phyloP scores from a whole-genome alignment of 1,139 yeast genomes.

The Saccharomyces uvarum region DNA sequence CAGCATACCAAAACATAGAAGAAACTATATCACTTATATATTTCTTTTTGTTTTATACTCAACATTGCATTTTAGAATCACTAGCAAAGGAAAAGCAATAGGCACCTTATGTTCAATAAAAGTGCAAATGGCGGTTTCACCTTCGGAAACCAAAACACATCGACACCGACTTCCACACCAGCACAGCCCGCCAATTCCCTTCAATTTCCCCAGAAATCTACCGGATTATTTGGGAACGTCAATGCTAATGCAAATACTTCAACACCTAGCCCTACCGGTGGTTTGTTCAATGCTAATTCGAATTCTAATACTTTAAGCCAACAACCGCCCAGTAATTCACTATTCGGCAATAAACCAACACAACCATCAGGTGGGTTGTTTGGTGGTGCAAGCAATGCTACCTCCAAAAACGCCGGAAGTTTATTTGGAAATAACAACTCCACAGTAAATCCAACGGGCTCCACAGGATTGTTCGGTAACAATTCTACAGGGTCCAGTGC shows the following conservation, averaged over 20 bases:
- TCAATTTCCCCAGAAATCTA: constrained; percentile 22
- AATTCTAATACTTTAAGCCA: background rate
- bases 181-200: constrained; percentile 20
- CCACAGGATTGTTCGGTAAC: constrained; percentile 13
- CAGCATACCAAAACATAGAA: background rate
- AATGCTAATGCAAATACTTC: constrained; percentile 16
- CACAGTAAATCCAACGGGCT: constrained; percentile 1
- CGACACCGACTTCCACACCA: constrained; percentile 32
- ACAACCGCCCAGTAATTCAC: constrained; percentile 11
- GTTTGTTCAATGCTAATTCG: constrained; percentile 11
- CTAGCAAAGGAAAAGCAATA: background rate
- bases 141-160: constrained; percentile 24
- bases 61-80: background rate
- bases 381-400: constrained; percentile 20
- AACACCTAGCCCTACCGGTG: constrained; percentile 26
- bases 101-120: constrained; percentile 22
- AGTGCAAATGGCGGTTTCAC: constrained; percentile 20
- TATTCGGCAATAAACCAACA: constrained; percentile 29
- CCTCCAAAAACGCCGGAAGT: constrained; percentile 4
- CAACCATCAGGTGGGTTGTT: constrained; percentile 22
- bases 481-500: constrained; percentile 1
- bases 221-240: constrained; percentile 20
- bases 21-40: background rate
- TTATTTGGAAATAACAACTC: constrained; percentile 1
- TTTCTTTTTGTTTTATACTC: background rate